Conservation (phyloP, 2,329 filamentous ascomycete genomes). For the Cercospora zeina region DNA sequence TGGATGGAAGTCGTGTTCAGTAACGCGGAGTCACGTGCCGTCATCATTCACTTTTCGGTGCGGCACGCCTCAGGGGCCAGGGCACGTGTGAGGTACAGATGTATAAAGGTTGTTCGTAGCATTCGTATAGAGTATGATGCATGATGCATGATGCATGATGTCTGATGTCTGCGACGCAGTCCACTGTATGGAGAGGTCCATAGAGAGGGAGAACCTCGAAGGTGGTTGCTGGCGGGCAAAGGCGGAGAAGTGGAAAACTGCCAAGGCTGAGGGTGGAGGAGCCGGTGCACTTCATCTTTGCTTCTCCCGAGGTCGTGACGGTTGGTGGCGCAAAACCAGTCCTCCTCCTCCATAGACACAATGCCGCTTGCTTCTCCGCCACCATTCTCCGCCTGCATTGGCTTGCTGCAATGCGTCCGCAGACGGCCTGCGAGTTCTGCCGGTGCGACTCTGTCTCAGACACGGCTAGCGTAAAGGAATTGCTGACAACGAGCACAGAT, state of each 20-base stretch:
- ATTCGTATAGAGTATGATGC: no score
- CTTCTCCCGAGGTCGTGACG: conserved; percentile 1
- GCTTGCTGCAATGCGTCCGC: conserved; percentile 11
- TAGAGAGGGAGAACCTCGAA: not conserved
- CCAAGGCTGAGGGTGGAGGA: not conserved
- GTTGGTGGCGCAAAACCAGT: conserved; percentile 1
- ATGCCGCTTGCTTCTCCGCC: conserved; percentile 10
- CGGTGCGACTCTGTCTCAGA: conserved; percentile 1
- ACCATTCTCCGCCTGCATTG: not conserved
- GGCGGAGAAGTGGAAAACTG: conserved; percentile 10
- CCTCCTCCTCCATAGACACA: not conserved
- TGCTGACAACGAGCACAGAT: not conserved
- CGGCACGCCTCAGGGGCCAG: no score
- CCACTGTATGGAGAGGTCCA: not conserved
- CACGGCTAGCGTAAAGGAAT: not conserved
- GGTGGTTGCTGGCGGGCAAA: not conserved
- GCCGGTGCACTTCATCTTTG: not conserved
- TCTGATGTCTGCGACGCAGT: not conserved
- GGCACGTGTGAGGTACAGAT: no score
- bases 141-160: no score
- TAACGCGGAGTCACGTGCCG: not conserved
- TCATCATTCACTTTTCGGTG: not conserved
- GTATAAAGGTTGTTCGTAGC: no score
- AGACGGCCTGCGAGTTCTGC: conserved; percentile 17
- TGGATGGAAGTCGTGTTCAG: not conserved